Evolutionary conservation across 352 stramenopile genomes (phyloP).

Genomic region (Phytophthora boehmeriae): DNA sequence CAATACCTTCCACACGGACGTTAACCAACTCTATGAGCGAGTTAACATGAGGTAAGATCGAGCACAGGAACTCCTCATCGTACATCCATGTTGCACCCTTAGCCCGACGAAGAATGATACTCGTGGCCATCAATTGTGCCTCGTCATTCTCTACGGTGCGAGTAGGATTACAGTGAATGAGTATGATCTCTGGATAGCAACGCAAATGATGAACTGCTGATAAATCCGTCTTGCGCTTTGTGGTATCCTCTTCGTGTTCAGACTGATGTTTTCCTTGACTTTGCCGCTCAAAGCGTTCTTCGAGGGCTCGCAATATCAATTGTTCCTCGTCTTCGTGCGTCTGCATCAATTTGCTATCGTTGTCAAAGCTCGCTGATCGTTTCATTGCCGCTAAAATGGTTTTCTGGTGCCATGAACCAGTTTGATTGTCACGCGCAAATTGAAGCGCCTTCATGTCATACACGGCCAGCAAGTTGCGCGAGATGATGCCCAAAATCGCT

Average conservation of each 20-base stretch:
- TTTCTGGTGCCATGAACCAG: constrained; percentile 13
- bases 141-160: constrained; percentile 39
- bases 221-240: not conserved
- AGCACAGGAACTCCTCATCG: constrained; percentile 59
- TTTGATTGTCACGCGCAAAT: constrained; percentile 15
- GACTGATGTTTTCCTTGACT: not conserved
- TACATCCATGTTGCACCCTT: constrained; percentile 55
- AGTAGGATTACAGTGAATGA: constrained; percentile 29
- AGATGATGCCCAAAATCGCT: constrained; percentile 39
- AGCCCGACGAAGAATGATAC: constrained; percentile 57
- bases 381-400: constrained; percentile 7
- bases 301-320: constrained; percentile 8
- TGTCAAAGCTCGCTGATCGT: not conserved
- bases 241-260: not conserved
- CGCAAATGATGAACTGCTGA: constrained; percentile 13
- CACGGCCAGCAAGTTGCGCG: constrained; percentile 47
- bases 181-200: constrained; percentile 20
- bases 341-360: not conserved
- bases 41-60: constrained; percentile 49
- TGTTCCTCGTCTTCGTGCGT: not conserved
- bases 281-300: constrained; percentile 6
- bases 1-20: constrained; percentile 51
- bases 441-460: constrained; percentile 45
- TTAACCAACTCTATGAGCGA: constrained; percentile 53
- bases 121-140: constrained; percentile 22